Evolutionary conservation across 2,329 filamentous ascomycete species (phyloP).

Genomic region (Neoarthrinium moseri): DNA sequence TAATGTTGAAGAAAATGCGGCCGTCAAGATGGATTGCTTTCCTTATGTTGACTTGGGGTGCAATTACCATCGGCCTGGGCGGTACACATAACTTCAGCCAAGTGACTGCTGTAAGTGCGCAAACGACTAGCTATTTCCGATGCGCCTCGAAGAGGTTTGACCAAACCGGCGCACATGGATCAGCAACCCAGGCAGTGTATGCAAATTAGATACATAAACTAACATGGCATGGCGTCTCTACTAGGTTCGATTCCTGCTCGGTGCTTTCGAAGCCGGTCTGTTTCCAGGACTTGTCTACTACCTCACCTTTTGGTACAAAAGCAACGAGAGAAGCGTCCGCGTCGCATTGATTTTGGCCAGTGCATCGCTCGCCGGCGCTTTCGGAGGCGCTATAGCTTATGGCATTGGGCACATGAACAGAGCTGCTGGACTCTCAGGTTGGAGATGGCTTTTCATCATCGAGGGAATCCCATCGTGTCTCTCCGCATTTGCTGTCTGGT

Average conservation of each 20-base stretch:
- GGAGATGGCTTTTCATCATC: constrained; percentile 67
- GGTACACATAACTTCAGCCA: constrained; percentile 60
- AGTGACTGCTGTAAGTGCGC: constrained; percentile 65
- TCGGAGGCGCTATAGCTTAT: constrained; percentile 73
- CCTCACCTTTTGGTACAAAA: constrained; percentile 73
- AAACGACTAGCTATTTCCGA: too few species aligned
- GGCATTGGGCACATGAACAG: constrained; percentile 72
- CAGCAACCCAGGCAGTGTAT: too few species aligned
- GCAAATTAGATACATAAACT: too few species aligned
- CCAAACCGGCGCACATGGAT: too few species aligned
- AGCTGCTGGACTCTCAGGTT: constrained; percentile 58
- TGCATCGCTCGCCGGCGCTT: constrained; percentile 68
- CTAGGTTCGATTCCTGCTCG: constrained; percentile 68
- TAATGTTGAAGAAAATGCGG: constrained; percentile 62
- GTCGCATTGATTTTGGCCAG: constrained; percentile 70
- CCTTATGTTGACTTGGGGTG: constrained; percentile 66
- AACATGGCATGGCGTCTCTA: too few species aligned
- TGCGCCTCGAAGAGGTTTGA: too few species aligned
- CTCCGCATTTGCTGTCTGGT: constrained; percentile 56
- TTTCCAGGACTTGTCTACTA: constrained; percentile 68
- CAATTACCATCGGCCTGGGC: constrained; percentile 66
- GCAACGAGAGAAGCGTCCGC: constrained; percentile 68
- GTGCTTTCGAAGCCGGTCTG: constrained; percentile 68
- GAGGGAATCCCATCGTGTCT: constrained; percentile 43
- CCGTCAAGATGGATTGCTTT: constrained; percentile 65